Percentiles rank a stretch among this genome's conserved stretches.
Conservation (phyloP, 345 rosid genomes). For the Lepidium didymum region DNA sequence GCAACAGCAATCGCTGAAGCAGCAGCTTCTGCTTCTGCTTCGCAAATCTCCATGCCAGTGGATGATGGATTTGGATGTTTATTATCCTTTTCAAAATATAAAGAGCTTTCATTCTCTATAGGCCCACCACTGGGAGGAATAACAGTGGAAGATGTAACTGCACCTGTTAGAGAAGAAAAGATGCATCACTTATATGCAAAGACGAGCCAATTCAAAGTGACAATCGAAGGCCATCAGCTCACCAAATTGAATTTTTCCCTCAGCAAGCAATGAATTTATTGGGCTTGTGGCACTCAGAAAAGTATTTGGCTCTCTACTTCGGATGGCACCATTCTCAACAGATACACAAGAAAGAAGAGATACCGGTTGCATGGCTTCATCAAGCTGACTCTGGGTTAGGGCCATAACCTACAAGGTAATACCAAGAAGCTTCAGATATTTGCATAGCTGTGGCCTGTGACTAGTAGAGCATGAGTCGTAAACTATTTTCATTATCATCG, state of each 20-base stretch:
- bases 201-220: conserved; percentile 20
- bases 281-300: conserved; percentile 64
- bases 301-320: conserved; percentile 46
- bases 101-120: conserved; percentile 44
- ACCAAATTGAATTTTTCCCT: conserved; percentile 98
- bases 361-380: conserved; percentile 82
- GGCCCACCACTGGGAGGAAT: conserved; percentile 42
- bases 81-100: conserved; percentile 63
- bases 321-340: conserved; percentile 50
- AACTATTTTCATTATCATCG: background rate
- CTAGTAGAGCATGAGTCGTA: background rate
- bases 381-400: conserved; percentile 78
- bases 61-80: conserved; percentile 46
- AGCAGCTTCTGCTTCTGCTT: conserved; percentile 86
- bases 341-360: conserved; percentile 61
- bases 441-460: background rate
- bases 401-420: conserved; percentile 59
- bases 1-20: conserved; percentile 94
- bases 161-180: conserved; percentile 46
- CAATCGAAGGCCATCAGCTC: conserved; percentile 25
- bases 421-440: conserved; percentile 13
- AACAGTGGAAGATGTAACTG: conserved; percentile 81
- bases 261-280: conserved; percentile 78
- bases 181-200: background rate
- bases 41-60: conserved; percentile 59